Conservation (phyloP, 1,284 basidiomycete species). For the Puccinia horiana region DNA sequence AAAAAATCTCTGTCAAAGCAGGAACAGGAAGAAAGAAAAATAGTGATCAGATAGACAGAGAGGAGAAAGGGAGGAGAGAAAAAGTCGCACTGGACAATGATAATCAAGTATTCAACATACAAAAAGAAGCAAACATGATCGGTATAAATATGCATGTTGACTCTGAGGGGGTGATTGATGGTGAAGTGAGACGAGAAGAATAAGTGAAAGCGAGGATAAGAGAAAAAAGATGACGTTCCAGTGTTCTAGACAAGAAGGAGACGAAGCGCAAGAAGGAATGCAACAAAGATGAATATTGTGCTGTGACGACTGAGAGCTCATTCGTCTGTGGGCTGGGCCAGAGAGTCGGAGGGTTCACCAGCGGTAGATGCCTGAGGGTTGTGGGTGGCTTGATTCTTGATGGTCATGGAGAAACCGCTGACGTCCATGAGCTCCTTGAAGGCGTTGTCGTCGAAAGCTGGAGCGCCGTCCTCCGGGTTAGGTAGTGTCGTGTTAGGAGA, state of each 20-base stretch:
- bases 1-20: background rate
- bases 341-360: background rate
- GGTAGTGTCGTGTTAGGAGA: background rate
- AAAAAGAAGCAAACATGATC: background rate
- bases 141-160: no score
- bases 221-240: background rate
- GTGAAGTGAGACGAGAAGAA: background rate
- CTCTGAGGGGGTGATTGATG: no score
- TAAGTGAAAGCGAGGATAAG: background rate
- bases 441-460: background rate
- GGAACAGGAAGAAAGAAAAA: slow-evolving; percentile 12
- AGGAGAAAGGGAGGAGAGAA: background rate
- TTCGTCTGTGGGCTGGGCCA: background rate
- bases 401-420: slow-evolving; percentile 35
- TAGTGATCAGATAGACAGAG: background rate
- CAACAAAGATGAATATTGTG: background rate
- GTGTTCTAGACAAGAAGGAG: slow-evolving; percentile 18
- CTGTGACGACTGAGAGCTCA: background rate
- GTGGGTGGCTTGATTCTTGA: background rate
- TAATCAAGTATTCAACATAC: background rate
- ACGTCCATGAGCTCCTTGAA: slow-evolving; percentile 47
- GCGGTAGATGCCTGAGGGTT: background rate
- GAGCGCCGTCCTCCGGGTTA: background rate
- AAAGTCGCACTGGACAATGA: background rate
- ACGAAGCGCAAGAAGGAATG: background rate